Evolutionary conservation across 2,329 filamentous ascomycete species (phyloP).

Genomic region (Aspergillus alliaceus): DNA sequence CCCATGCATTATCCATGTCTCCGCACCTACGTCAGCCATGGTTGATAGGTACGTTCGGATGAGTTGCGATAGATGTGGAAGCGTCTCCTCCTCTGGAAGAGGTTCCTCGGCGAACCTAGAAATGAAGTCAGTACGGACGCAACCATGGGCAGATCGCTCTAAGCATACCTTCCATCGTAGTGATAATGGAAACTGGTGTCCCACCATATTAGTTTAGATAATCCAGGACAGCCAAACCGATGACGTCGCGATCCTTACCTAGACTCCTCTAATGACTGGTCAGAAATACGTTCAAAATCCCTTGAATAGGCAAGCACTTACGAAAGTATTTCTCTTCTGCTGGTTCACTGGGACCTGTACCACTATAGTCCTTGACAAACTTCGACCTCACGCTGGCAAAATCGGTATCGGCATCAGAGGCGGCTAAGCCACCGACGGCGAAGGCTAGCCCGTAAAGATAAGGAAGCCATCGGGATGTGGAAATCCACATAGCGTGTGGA

Average conservation of each 20-base stretch:
- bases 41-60: slow-evolving; percentile 57
- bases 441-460: slow-evolving; percentile 21
- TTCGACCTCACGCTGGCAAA: slow-evolving; percentile 46
- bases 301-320: slow-evolving; percentile 25
- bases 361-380: slow-evolving; percentile 42
- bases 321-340: slow-evolving; percentile 49
- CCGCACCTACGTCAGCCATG: slow-evolving; percentile 57
- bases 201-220: slow-evolving; percentile 9
- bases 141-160: not conserved
- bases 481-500: slow-evolving; percentile 22
- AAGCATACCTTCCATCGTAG: slow-evolving; percentile 52
- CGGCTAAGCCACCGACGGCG: slow-evolving; percentile 15
- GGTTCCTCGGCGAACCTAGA: slow-evolving; percentile 48
- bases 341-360: slow-evolving; percentile 35
- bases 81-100: slow-evolving; percentile 49
- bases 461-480: slow-evolving; percentile 11
- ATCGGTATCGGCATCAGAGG: slow-evolving; percentile 39
- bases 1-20: slow-evolving; percentile 66
- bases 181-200: slow-evolving; percentile 51
- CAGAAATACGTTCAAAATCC: slow-evolving; percentile 3
- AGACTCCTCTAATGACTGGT: slow-evolving; percentile 42
- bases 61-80: slow-evolving; percentile 50
- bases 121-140: slow-evolving; percentile 6
- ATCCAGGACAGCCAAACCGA: not conserved
- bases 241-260: slow-evolving; percentile 29